Percentiles rank a stretch among this genome's conserved stretches.
phyloP scores from a whole-genome alignment of 805 yeast species.

The Candida khao-thaluensis region DNA sequence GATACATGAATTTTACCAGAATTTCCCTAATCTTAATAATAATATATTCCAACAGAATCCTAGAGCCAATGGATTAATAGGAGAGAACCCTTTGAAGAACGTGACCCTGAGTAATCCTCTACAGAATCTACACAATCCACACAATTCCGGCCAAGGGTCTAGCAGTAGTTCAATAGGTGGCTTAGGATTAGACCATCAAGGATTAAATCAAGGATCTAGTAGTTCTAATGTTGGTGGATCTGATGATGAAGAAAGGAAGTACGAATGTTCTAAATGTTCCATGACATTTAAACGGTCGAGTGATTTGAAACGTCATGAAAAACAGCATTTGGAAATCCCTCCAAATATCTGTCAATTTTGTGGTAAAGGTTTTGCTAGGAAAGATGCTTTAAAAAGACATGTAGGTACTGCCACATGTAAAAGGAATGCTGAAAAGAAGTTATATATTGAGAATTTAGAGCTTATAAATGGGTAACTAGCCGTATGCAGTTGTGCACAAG shows the following conservation, averaged over 20 bases:
- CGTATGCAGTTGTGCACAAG: no score
- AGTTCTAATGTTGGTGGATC: neutral
- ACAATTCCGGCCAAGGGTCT: neutral
- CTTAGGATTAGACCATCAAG: no score
- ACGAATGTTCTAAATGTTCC: slow-evolving; percentile 58
- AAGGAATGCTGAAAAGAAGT: slow-evolving; percentile 59
- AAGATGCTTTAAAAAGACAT: slow-evolving; percentile 79
- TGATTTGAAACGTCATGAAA: slow-evolving; percentile 72
- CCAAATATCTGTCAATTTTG: slow-evolving; percentile 75
- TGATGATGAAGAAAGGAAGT: slow-evolving; percentile 32
- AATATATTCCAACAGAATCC: slow-evolving; percentile 28
- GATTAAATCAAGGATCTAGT: neutral
- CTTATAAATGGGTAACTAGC: slow-evolving; percentile 4
- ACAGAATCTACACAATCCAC: neutral
- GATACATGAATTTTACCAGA: slow-evolving; percentile 41
- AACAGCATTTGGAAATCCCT: slow-evolving; percentile 67
- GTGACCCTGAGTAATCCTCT: neutral
- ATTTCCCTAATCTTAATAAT: slow-evolving; percentile 44
- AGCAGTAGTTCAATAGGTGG: no score
- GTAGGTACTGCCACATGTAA: slow-evolving; percentile 72
- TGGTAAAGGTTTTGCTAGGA: slow-evolving; percentile 81
- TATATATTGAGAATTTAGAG: slow-evolving; percentile 33
- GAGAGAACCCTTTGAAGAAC: slow-evolving; percentile 14
- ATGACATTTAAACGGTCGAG: slow-evolving; percentile 65
- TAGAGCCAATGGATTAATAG: slow-evolving; percentile 7